Evolutionary conservation across 108 stramenopile species (phyloP), one percentile per base, ranked within the genome.

Genomic region (Nannochloropsis granulata): DNA sequence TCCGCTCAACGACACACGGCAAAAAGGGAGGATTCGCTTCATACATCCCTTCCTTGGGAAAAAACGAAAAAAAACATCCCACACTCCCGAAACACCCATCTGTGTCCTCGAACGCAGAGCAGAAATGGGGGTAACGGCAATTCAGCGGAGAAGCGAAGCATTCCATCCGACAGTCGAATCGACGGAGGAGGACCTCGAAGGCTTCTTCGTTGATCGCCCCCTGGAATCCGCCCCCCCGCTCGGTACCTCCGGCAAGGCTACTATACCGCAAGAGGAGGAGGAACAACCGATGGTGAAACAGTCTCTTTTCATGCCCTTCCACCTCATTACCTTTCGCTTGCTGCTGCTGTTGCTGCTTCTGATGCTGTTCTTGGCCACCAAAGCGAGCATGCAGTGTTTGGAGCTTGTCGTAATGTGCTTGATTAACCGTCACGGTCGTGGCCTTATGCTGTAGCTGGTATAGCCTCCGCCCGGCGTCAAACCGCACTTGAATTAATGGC

Each of bases 1-100:
- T 93, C 25, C 45, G 82, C 13, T 82, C 82, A 79, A 95, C 94
- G 26, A 96, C 92, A 14, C 90, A 89, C 12, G 93, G 92, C 25
- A 93, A 91, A 87, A 96, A 96, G 1, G 95, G 95, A 78, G 95
- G 95, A 90, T 96, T 96, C 13, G 95, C 95, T 84, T 96, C 89
- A 82, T 81, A 90, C n/a, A 44, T 44, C 8, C 91, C 91, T 71
- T 46, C 26, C 24, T 26, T 34, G 19, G 90, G 89, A 25, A 34
- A 19, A 12, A 89, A 87, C 43, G 92, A 91, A 87, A 96, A 96
- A 82, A 95, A 96, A 14, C 88, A 92, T 23, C 94, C 94, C 78
- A 86, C 45, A 71, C 93, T 92, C 25, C 94, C 94, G 85, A 96
- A 96, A 23, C 84, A 71, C 23, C 83, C 83, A 89, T 96, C 95